Evolutionary conservation across 2,329 filamentous ascomycete genomes (phyloP).

Genomic region (Cladophialophora yegresii): DNA sequence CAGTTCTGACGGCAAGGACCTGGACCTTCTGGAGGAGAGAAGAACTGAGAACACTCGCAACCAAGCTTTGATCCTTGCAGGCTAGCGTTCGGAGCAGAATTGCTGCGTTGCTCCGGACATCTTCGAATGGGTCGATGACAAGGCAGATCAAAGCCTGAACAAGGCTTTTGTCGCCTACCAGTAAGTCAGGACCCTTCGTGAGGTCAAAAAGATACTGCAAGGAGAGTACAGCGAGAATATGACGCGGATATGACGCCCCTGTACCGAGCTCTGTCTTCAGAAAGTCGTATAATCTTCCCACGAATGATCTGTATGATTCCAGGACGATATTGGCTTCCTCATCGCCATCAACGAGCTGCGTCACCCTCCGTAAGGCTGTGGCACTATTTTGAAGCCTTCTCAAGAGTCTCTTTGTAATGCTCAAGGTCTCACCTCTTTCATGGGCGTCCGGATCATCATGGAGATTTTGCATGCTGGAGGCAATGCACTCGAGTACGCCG

Average conservation of each 20-base stretch:
- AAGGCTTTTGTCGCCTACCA: conserved; percentile 41
- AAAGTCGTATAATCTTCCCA: conserved; percentile 21
- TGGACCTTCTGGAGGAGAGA: conserved; percentile 54
- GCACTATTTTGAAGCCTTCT: conserved; percentile 21
- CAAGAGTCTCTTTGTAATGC: conserved; percentile 68
- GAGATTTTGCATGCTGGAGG: conserved; percentile 66
- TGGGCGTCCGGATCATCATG: conserved; percentile 85
- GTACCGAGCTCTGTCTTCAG: conserved; percentile 68
- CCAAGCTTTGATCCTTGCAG: not conserved
- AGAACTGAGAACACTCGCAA: conserved; percentile 42
- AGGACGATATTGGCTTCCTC: conserved; percentile 7
- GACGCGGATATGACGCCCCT: conserved; percentile 85
- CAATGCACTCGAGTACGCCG: conserved; percentile 63
- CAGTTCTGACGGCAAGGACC: conserved; percentile 65
- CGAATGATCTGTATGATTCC: conserved; percentile 23
- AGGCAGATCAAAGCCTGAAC: conserved; percentile 70
- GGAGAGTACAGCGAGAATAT: conserved; percentile 76
- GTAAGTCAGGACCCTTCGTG: conserved; percentile 26
- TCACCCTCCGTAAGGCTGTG: conserved; percentile 10
- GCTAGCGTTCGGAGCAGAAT: conserved; percentile 44
- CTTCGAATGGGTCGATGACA: conserved; percentile 86
- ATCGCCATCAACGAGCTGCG: not conserved
- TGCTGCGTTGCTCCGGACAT: conserved; percentile 67
- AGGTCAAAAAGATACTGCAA: conserved; percentile 57
- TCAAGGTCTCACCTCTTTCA: conserved; percentile 77